These are phyloP conservation scores for Endotrypanum monterogeii DNA, from an alignment of 208 protist species.

Conservation along the genomic window DNA sequence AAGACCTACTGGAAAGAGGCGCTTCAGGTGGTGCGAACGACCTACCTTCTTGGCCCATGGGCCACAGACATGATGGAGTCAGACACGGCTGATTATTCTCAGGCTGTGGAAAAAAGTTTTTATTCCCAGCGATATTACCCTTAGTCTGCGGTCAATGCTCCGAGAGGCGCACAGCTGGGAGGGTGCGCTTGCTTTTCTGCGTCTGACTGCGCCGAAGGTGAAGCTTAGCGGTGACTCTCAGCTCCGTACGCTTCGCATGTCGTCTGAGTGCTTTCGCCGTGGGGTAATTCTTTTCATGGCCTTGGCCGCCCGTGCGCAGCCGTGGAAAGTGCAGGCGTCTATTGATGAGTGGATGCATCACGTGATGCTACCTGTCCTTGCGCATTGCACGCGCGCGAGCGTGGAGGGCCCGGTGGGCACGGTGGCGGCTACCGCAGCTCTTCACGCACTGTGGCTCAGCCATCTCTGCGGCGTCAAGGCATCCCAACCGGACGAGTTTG, in stretches of 20 bases:
- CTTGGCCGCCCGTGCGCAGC: constrained; percentile 32
- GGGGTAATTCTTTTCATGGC: constrained; percentile 47
- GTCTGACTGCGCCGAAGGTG: background rate
- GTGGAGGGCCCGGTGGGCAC: background rate
- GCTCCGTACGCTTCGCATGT: background rate
- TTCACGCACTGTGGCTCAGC: constrained; percentile 43
- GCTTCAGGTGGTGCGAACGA: constrained; percentile 17
- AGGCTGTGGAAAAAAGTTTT: background rate
- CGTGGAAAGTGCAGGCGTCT: constrained; percentile 55
- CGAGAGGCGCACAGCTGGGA: constrained; percentile 29
- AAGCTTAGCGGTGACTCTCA: background rate
- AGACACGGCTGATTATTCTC: background rate
- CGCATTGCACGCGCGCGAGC: background rate
- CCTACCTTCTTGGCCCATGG: constrained; percentile 7
- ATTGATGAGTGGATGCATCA: constrained; percentile 41
- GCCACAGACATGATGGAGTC: background rate
- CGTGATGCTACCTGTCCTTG: constrained; percentile 25
- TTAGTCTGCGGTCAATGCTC: constrained; percentile 22
- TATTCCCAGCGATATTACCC: background rate
- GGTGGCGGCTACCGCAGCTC: constrained; percentile 31
- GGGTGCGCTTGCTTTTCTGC: constrained; percentile 19
- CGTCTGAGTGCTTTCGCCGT: background rate
- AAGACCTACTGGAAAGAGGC: constrained; percentile 30
- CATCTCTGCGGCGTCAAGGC: constrained; percentile 60
- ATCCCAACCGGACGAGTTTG: constrained; percentile 48